Evolutionary conservation across 1,139 yeast genomes (phyloP), one percentile per base, ranked within the genome.

Genomic region (Debaryomyces fabryi): DNA sequence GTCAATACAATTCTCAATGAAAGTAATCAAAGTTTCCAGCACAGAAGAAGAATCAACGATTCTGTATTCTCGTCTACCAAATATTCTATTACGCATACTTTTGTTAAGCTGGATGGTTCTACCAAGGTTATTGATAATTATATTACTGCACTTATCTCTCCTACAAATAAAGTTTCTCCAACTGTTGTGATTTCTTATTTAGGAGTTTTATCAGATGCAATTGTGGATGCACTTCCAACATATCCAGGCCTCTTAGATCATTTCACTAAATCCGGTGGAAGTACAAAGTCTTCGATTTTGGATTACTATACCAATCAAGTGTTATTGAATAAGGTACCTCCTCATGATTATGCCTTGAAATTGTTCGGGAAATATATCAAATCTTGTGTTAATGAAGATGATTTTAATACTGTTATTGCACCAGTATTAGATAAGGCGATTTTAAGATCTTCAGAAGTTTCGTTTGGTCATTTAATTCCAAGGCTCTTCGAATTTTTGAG

Each of bases 361-460:
- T 40, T 39, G 6, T 47, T 82, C 51, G 73, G 69, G 29, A 53
- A 63, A 16, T 81, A 81, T 55, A 60, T 82, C 23, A 57, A 64
- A 16, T 74, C 74, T 13, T 73, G 76, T 51, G 62, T 85, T 5
- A 58, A 69, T 4, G 62, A 65, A n/a, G 74, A 72, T 1, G 73
- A 74, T 12, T 74, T 87, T 48, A 65, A 63, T 13, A 56, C 63
- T 0, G 48, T 58, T 3, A 55, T 90, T 15, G 62, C 85, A 8
- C 90, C 96, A 2, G 74, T 79, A 15, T 62, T 92, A 45, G 93
- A 89, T 56, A 91, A 88, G 62, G 81, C 95, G 0, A 76, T 87
- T 44, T 74, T 93, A 59, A 81, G 97, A 63, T 83, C 96, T 2
- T 88, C 97, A 0, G 98, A 91, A 62, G 68, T 74, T 33, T 80